These are phyloP conservation scores for Albophoma yamanashiensis DNA, from an alignment of 2,329 filamentous ascomycete genomes.

Conservation along the genomic window DNA sequence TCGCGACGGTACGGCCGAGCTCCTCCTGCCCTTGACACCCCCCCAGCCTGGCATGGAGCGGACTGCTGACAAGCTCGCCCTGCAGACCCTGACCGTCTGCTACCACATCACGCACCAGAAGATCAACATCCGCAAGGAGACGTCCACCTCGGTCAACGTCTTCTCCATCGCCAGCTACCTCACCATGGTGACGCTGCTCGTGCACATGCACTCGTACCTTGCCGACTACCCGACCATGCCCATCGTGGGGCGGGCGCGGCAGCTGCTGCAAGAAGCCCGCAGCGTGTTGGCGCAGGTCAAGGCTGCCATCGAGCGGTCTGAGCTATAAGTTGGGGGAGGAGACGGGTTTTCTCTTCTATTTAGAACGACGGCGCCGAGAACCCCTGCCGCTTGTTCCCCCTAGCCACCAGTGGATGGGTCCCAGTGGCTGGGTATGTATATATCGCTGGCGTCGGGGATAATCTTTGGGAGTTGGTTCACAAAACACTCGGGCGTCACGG, in stretches of 20 bases:
- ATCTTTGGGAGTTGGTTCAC: not conserved
- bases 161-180: slow-evolving; percentile 69
- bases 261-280: slow-evolving; percentile 23
- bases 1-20: slow-evolving; percentile 50
- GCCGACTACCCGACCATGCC: slow-evolving; percentile 52
- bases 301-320: slow-evolving; percentile 18
- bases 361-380: not conserved
- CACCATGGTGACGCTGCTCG: slow-evolving; percentile 59
- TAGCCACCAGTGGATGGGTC: not conserved
- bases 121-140: slow-evolving; percentile 71
- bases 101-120: slow-evolving; percentile 72
- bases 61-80: not conserved
- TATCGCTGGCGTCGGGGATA: not conserved
- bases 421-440: not conserved
- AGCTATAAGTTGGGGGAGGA: slow-evolving; percentile 9
- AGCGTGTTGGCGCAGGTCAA: slow-evolving; percentile 16
- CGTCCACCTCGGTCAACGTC: slow-evolving; percentile 64
- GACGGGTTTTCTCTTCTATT: not conserved
- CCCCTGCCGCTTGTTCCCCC: not conserved
- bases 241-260: slow-evolving; percentile 31
- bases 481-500: not conserved
- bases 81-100: slow-evolving; percentile 57
- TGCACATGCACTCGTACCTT: slow-evolving; percentile 54
- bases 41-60: not conserved
- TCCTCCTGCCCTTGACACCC: not conserved